These are phyloP conservation scores for Colletotrichum lini DNA, from an alignment of 2,329 filamentous ascomycete genomes.

Conservation along the genomic window DNA sequence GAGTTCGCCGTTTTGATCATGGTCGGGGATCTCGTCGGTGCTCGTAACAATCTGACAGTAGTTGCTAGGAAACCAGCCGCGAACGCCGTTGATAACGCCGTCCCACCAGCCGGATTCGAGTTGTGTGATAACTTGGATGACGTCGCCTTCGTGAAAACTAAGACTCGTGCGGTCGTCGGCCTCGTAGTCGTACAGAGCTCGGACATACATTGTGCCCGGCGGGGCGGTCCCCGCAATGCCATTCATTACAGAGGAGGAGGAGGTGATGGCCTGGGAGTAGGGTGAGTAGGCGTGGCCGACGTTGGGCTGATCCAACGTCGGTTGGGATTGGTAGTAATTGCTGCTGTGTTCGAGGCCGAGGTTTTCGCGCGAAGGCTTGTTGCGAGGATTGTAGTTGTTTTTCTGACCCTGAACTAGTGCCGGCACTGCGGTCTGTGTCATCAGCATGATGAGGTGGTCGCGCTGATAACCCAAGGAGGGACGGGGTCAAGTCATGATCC, in stretches of 20 bases:
- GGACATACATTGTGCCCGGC: slow-evolving; percentile 86
- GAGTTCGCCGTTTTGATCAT: slow-evolving; percentile 67
- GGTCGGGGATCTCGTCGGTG: slow-evolving; percentile 79
- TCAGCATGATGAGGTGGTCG: slow-evolving; percentile 64
- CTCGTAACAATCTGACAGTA: slow-evolving; percentile 91
- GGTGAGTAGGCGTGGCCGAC: slow-evolving; percentile 44
- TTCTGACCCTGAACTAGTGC: slow-evolving; percentile 62
- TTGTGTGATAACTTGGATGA: slow-evolving; percentile 98
- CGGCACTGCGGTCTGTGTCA: slow-evolving; percentile 64
- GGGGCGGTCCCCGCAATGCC: slow-evolving; percentile 72
- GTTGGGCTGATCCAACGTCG: slow-evolving; percentile 43
- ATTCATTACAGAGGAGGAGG: slow-evolving; percentile 65
- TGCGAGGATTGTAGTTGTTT: slow-evolving; percentile 54
- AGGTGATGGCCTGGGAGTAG: slow-evolving; percentile 47
- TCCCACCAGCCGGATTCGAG: slow-evolving; percentile 98
- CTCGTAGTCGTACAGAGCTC: slow-evolving; percentile 97
- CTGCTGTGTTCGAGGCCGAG: slow-evolving; percentile 43
- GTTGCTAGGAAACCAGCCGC: slow-evolving; percentile 99
- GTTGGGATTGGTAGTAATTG: slow-evolving; percentile 28
- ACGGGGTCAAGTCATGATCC: slow-evolving; percentile 43
- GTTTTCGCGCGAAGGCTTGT: slow-evolving; percentile 39
- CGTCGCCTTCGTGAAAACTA: slow-evolving; percentile 96
- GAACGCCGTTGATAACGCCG: slow-evolving; percentile 94
- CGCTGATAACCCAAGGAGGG: slow-evolving; percentile 40
- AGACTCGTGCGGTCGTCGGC: slow-evolving; percentile 96